A percentile compares a stretch with the other conserved stretches of the same genome.
Evolutionary conservation across 1,139 yeast species (phyloP).

Genomic region (Hansenula lynferdii): DNA sequence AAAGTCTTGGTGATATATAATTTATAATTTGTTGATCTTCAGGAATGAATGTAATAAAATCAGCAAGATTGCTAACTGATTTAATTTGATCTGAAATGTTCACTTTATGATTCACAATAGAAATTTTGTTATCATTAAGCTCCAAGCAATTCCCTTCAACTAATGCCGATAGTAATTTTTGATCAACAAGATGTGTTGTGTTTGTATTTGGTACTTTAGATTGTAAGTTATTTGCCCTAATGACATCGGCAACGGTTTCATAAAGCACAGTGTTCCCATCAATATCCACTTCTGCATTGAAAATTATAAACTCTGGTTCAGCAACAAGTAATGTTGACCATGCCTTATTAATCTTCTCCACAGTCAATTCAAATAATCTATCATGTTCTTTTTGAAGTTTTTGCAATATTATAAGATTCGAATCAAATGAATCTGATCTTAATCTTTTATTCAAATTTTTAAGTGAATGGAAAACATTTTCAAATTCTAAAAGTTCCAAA

Average conservation of each 20-base stretch:
- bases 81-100: slow-evolving; percentile 4
- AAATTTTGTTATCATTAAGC: slow-evolving; percentile 4
- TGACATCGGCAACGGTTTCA: slow-evolving; percentile 9
- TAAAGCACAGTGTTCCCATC: slow-evolving; percentile 12
- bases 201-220: slow-evolving; percentile 5
- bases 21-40: slow-evolving; percentile 9
- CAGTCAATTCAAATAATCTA: slow-evolving; percentile 7
- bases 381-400: slow-evolving; percentile 7
- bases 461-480: slow-evolving; percentile 16
- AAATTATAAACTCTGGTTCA: slow-evolving; percentile 5
- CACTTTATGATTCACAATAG: background rate
- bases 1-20: slow-evolving; percentile 16
- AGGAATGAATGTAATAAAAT: slow-evolving; percentile 16
- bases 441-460: slow-evolving; percentile 13
- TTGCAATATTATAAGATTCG: slow-evolving; percentile 3
- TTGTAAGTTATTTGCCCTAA: slow-evolving; percentile 4
- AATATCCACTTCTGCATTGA: slow-evolving; percentile 13
- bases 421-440: slow-evolving; percentile 2
- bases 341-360: slow-evolving; percentile 5
- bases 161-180: slow-evolving; percentile 8
- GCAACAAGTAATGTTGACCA: slow-evolving; percentile 13
- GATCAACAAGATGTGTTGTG: slow-evolving; percentile 13
- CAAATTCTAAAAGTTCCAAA: slow-evolving; percentile 19
- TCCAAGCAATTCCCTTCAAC: background rate
- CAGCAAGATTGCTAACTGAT: slow-evolving; percentile 14